Conservation (phyloP, 495 filamentous ascomycete species). For the Penicillium cinerascens region DNA sequence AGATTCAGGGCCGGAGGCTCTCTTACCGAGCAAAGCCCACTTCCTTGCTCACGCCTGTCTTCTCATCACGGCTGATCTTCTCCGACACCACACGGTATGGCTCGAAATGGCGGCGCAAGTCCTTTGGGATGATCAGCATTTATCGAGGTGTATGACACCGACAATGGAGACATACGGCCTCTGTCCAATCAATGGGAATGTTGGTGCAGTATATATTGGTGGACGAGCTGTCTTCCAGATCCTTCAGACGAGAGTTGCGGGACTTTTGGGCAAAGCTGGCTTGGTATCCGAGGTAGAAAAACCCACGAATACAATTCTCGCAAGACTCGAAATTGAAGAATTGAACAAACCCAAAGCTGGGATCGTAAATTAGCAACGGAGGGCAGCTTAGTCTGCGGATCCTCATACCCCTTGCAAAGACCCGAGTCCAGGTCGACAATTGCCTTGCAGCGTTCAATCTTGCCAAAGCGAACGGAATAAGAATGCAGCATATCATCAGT, state of each 20-base stretch:
- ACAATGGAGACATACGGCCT: conserved; percentile 56
- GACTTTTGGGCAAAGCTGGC: conserved; percentile 97
- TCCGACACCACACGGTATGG: conserved; percentile 82
- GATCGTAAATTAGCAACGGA: conserved; percentile 15
- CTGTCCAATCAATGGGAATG: conserved; percentile 82
- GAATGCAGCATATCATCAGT: conserved; percentile 82
- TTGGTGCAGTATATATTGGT: conserved; percentile 98
- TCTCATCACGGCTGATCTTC: conserved; percentile 84
- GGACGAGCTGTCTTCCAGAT: conserved; percentile 76
- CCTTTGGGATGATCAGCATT: conserved; percentile 23
- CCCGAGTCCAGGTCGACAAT: conserved; percentile 92
- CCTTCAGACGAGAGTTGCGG: conserved; percentile 93
- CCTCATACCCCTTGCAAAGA: conserved; percentile 84
- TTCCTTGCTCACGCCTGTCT: conserved; percentile 84
- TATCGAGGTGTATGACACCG: background rate
- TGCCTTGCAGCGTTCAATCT: conserved; percentile 89
- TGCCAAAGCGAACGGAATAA: conserved; percentile 84
- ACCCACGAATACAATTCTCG: conserved; percentile 93
- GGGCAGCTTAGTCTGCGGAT: background rate
- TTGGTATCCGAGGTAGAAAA: conserved; percentile 90
- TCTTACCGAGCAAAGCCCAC: conserved; percentile 93
- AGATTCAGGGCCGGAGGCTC: background rate
- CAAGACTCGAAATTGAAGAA: conserved; percentile 84
- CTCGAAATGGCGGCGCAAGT: conserved; percentile 55
- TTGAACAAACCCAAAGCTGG: conserved; percentile 92